Evolutionary conservation across 2,329 filamentous ascomycete genomes (phyloP).

Genomic region (Colletotrichum tabaci): DNA sequence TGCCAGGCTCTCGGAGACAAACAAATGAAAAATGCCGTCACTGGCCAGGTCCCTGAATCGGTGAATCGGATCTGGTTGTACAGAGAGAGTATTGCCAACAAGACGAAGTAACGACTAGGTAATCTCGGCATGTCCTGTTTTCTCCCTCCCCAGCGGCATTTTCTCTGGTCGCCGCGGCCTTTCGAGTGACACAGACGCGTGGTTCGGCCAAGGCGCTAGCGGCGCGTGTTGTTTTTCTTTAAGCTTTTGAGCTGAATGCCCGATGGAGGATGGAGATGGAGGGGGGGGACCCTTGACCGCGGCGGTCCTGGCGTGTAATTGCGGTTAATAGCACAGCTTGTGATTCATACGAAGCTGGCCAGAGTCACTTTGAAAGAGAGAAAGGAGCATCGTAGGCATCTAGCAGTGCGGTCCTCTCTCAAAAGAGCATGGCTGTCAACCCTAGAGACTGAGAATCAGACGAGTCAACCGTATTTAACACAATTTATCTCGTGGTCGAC

Average conservation of each 20-base stretch:
- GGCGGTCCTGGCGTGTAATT: background rate
- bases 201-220: constrained; percentile 1
- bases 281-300: background rate
- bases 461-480: no score
- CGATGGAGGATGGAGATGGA: background rate
- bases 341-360: no score
- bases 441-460: no score
- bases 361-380: no score
- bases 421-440: no score
- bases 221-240: background rate
- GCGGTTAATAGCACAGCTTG: background rate
- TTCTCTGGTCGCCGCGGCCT: background rate
- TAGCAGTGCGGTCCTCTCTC: no score
- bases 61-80: background rate
- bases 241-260: constrained; percentile 4
- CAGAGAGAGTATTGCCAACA: no score
- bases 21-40: background rate
- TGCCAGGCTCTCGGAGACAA: background rate
- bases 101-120: background rate
- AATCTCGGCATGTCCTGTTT: background rate
- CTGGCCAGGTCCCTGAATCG: background rate
- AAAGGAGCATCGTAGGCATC: no score
- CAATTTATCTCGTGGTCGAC: no score
- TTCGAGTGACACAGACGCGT: background rate
- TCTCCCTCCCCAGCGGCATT: background rate